Evolutionary conservation across 176 grass and related monocot species (phyloP).

Genomic region (Themeda triandra): DNA sequence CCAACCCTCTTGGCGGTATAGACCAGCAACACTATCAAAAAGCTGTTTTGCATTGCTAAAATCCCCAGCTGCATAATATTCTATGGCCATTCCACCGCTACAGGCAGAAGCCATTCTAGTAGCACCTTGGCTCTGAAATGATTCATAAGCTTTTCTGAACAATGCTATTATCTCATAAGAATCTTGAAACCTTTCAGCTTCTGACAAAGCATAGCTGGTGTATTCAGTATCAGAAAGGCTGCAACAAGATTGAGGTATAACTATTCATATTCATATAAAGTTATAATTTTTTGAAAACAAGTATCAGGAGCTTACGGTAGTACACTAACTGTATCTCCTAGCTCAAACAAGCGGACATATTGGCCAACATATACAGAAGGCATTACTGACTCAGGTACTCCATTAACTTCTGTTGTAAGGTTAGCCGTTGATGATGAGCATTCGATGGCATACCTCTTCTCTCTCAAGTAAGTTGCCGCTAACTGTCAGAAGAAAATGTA

Average conservation of each 20-base stretch:
- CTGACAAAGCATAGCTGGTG: slow-evolving; percentile 73
- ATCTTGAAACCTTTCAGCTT: slow-evolving; percentile 98
- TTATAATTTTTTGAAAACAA: not conserved
- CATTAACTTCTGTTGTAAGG: slow-evolving; percentile 41
- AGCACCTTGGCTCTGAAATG: slow-evolving; percentile 65
- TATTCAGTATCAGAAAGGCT: slow-evolving; percentile 97
- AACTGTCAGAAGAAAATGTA: slow-evolving; percentile 60
- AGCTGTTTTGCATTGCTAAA: slow-evolving; percentile 77
- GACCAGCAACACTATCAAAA: slow-evolving; percentile 67
- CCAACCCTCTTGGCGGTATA: slow-evolving; percentile 92
- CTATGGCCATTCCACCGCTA: slow-evolving; percentile 81
- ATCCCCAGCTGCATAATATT: slow-evolving; percentile 75
- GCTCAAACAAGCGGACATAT: slow-evolving; percentile 86
- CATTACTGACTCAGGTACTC: slow-evolving; percentile 83
- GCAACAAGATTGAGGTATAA: slow-evolving; percentile 48
- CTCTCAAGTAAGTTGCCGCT: slow-evolving; percentile 90
- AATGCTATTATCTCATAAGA: slow-evolving; percentile 96
- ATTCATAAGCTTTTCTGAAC: slow-evolving; percentile 97
- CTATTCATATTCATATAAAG: slow-evolving; percentile 23
- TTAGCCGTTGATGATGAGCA: slow-evolving; percentile 39
- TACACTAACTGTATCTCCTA: slow-evolving; percentile 77
- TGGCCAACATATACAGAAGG: slow-evolving; percentile 84
- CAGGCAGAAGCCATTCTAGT: slow-evolving; percentile 72
- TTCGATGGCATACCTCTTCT: slow-evolving; percentile 87
- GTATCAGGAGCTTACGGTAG: slow-evolving; percentile 68